These are phyloP conservation scores for Candida nanaspora DNA, from an alignment of 805 yeast species.

Conservation along the genomic window DNA sequence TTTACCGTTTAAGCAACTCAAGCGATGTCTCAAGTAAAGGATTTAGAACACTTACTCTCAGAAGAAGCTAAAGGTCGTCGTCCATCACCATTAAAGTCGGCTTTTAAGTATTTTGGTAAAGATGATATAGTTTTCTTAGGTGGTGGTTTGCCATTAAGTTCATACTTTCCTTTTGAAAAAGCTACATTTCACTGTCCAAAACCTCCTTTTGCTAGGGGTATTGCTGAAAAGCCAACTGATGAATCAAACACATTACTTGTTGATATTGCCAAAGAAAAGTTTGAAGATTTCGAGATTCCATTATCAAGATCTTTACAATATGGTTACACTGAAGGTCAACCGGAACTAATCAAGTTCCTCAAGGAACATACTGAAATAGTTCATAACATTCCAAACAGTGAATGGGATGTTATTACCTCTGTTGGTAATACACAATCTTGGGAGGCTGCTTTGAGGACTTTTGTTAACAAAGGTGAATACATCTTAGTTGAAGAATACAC, in stretches of 20 bases:
- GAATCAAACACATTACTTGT: slow-evolving; percentile 29
- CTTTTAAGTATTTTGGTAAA: slow-evolving; percentile 66
- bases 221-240: slow-evolving; percentile 49
- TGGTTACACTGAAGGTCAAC: slow-evolving; percentile 79
- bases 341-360: slow-evolving; percentile 59
- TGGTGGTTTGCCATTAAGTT: slow-evolving; percentile 91
- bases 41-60: slow-evolving; percentile 68
- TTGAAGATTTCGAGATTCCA: slow-evolving; percentile 54
- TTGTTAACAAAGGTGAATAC: slow-evolving; percentile 51
- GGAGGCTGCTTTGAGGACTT: slow-evolving; percentile 72
- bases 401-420: slow-evolving; percentile 69
- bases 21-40: slow-evolving; percentile 31
- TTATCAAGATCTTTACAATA: slow-evolving; percentile 86
- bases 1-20: no score
- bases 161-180: slow-evolving; percentile 87
- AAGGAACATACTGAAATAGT: slow-evolving; percentile 64
- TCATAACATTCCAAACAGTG: slow-evolving; percentile 45
- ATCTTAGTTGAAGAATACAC: slow-evolving; percentile 72
- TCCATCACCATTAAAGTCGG: slow-evolving; percentile 75
- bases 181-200: slow-evolving; percentile 64
- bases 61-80: slow-evolving; percentile 71
- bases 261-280: slow-evolving; percentile 32
- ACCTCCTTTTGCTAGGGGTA: slow-evolving; percentile 75
- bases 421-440: slow-evolving; percentile 91
- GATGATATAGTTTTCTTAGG: slow-evolving; percentile 86